Percentiles rank a stretch among this genome's conserved stretches.
Conservation (phyloP, 495 filamentous ascomycete genomes). For the Oidiodendron maius region DNA sequence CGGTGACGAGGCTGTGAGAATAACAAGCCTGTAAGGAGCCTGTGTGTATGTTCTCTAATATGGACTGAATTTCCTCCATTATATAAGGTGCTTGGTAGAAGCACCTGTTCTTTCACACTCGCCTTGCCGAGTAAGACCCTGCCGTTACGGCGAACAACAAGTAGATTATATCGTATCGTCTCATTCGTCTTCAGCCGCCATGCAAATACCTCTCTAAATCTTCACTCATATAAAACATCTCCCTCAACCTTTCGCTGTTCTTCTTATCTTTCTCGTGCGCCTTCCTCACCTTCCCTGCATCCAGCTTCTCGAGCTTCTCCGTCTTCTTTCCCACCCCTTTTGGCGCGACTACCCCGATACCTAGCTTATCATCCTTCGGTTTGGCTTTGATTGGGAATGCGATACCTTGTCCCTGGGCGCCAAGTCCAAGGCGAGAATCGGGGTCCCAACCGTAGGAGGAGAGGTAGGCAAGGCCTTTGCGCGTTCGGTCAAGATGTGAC, state of each 20-base stretch:
- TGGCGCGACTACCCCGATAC: constrained; percentile 52
- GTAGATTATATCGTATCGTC: too few species aligned
- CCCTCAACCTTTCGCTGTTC: constrained; percentile 54
- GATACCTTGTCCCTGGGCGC: constrained; percentile 64
- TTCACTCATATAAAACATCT: constrained; percentile 62
- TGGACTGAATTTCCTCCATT: too few species aligned
- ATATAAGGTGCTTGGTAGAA: too few species aligned
- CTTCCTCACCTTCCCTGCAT: constrained; percentile 64
- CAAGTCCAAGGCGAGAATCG: constrained; percentile 69
- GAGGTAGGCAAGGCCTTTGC: constrained; percentile 70
- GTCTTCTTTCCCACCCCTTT: constrained; percentile 36
- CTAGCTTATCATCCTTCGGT: constrained; percentile 67
- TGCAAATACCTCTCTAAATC: constrained; percentile 72
- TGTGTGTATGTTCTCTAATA: too few species aligned
- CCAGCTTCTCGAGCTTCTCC: constrained; percentile 52
- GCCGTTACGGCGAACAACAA: too few species aligned
- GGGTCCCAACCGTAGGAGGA: constrained; percentile 83
- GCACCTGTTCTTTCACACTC: too few species aligned
- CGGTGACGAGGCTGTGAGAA: too few species aligned
- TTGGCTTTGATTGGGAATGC: constrained; percentile 67
- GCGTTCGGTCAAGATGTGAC: constrained; percentile 72
- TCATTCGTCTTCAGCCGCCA: constrained; percentile 12
- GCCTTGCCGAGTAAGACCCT: too few species aligned
- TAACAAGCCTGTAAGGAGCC: too few species aligned
- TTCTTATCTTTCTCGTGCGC: constrained; percentile 52